Evolutionary conservation across 176 grass and related monocot species (phyloP), one percentile per base, ranked within the genome.

Genomic region (Melocanna baccifera): DNA sequence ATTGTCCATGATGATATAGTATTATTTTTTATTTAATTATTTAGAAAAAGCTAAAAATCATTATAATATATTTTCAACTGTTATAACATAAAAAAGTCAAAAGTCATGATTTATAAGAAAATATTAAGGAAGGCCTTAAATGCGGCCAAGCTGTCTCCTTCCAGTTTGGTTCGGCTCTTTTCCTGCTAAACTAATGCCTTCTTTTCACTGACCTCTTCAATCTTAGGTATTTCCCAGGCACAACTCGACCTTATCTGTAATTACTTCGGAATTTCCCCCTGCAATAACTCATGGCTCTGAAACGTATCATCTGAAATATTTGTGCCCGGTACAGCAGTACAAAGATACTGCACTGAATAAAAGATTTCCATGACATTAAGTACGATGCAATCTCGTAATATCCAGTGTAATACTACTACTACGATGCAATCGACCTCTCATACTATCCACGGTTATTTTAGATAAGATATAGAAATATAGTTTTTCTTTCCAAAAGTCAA

Each of bases 281-380:
- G 14, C 67, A 53, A n/a, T 89, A 53, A 75, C 70, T 63, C 23
- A 9, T 69, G 62, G 45, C 30, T 80, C 29, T 19, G 48, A 42
- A 69, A 61, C 28, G 67, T 79, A 85, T 80, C 40, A 50, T 48
- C 81, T 73, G 69, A 14, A 56, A 75, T 76, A 89, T 89, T 32
- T 81, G 40, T 71, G 75, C 76, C 76, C 62, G 41, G 81, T 84
- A 80, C 81, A 64, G 10, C 46, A 67, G 67, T 82, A 72, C 56
- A 55, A 29, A 18, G n/a, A 52, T 73, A 30, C 58, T 73, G 43
- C 28, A 82, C 86, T 46, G 62, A 46, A 23, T 64, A 43, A 15
- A 75, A 36, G 61, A 75, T 75, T 59, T 81, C 22, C 62, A 19
- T 69, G 78, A 39, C 79, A 75, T 57, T 39, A 55, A 36, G 46